Evolutionary conservation across 768 basidiomycete species (phyloP), one percentile per base, ranked within the genome.

Genomic region (Lyophyllum shimeji): DNA sequence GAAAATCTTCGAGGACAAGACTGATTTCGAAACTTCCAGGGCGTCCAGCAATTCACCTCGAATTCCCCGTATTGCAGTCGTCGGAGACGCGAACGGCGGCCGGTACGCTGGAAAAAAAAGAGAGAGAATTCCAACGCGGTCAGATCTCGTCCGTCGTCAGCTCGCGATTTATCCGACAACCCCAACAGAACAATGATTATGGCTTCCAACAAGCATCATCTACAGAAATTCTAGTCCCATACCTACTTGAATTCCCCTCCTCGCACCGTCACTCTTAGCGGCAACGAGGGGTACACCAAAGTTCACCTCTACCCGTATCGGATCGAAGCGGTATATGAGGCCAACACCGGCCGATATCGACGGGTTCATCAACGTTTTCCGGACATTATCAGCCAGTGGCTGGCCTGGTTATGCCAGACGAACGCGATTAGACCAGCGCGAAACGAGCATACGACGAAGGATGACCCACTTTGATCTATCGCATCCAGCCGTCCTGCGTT

Each of bases 261-360:
- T 78, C 53, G 71, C 63, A 8, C 83, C 84, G 69, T 92, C 93
- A 52, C 82, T 83, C 63, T 76, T 81, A 44, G 82, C 82, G 1
- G 84, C 82, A 2, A 87, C 80, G 2, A 97, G 75, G 5, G 94
- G 94, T 33, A 96, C 76, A 7, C 93, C 92, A 59, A 96, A 82
- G 69, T 95, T 96, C 56, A 93, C 76, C 70, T 97, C 95, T 24
- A 93, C 78, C n/a, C 95, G 79, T 18, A 93, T 78, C 4, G 91
- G 88, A 57, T 92, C 88, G 60, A 94, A 86, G 33, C 84, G 78
- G 65, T 94, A 95, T 29, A 95, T 81, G 15, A 97, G 72, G 3
- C 94, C 95, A 12, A 94, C 63, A 7, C 94, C 94, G 0, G 82
- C 90, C 2, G 90, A 89, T 46, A 95, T 72, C 0, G 90, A 90